Percentiles rank a stretch among this genome's conserved stretches.
Evolutionary conservation across 106 monocot genomes (phyloP).

Genomic region (Acorus calamus): DNA sequence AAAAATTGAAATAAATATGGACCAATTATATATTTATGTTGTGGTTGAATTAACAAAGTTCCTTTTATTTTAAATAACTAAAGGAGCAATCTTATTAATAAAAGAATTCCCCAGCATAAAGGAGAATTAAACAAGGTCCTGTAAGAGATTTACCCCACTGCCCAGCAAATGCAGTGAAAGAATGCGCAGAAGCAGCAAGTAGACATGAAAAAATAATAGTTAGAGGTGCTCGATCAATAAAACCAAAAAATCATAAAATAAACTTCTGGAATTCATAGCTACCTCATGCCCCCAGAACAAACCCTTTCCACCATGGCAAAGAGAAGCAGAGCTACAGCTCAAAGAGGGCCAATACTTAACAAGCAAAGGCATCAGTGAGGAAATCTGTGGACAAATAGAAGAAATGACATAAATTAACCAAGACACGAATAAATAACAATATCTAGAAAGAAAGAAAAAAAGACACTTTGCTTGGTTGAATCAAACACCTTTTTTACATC

Average conservation of each 20-base stretch:
- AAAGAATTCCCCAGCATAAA: too few relatives aligned
- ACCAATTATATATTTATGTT: too few relatives aligned
- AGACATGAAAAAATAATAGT: constrained; percentile 12
- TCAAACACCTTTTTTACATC: constrained; percentile 56
- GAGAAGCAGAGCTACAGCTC: constrained; percentile 56
- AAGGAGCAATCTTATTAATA: too few relatives aligned
- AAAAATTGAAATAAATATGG: neutral
- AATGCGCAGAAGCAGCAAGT: constrained; percentile 14
- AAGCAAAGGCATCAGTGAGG: constrained; percentile 48
- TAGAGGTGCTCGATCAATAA: neutral
- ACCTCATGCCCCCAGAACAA: constrained; percentile 98
- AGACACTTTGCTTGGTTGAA: neutral
- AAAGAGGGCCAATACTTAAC: constrained; percentile 86
- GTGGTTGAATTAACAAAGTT: too few relatives aligned
- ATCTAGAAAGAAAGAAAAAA: neutral
- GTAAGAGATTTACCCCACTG: constrained; percentile 72
- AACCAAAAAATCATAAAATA: neutral
- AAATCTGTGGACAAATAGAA: constrained; percentile 29
- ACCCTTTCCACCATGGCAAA: constrained; percentile 78
- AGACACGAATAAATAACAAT: neutral
- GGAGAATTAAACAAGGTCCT: neutral
- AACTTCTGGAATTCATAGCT: constrained; percentile 3
- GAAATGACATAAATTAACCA: neutral
- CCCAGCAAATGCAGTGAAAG: constrained; percentile 9
- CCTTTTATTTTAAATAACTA: too few relatives aligned